These are phyloP conservation scores for Populus euphratica DNA, from an alignment of 345 rosid genomes.

Conservation along the genomic window DNA sequence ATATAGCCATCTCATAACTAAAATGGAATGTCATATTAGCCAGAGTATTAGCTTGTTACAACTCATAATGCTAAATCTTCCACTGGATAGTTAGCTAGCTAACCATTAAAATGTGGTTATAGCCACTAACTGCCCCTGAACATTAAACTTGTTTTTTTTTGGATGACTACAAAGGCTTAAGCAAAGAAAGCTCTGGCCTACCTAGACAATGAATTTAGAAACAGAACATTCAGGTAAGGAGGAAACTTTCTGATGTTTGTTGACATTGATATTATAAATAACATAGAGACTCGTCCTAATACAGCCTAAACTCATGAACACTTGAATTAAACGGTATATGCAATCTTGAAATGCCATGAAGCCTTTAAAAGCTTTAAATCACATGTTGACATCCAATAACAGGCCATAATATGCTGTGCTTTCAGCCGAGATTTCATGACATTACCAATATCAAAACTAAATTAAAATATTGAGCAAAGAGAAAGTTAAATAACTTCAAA, in stretches of 20 bases:
- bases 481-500: not conserved
- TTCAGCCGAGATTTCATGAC: not conserved
- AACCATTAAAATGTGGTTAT: not conserved
- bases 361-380: not conserved
- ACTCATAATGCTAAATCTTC: not conserved
- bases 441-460: not conserved
- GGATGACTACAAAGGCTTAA: not conserved
- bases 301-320: not conserved
- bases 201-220: constrained; percentile 1
- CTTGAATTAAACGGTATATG: not conserved
- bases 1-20: not conserved
- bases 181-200: not conserved
- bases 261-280: not conserved
- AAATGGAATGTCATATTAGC: not conserved
- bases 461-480: not conserved
- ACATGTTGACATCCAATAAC: not conserved
- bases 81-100: not conserved
- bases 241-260: not conserved
- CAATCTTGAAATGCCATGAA: not conserved
- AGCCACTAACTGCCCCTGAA: constrained; percentile 1
- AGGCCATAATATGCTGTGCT: not conserved
- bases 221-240: not conserved
- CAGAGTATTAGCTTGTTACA: not conserved
- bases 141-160: not conserved
- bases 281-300: not conserved